These are phyloP conservation scores for Nemania sp. DNA, from an alignment of 2,329 filamentous ascomycete genomes.

Conservation along the genomic window DNA sequence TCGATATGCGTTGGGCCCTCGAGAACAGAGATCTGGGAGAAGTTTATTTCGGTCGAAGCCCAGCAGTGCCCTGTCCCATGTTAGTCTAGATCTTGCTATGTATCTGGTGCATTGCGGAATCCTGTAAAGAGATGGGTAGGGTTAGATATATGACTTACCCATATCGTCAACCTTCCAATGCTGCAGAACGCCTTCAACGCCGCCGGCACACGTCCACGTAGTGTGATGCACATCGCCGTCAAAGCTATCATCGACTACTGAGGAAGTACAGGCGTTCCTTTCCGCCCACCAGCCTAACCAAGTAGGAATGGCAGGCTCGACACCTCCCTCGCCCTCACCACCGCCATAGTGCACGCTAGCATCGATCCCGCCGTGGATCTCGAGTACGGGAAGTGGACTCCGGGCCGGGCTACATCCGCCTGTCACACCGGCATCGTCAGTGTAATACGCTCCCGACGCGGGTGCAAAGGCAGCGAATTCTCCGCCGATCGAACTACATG, in stretches of 20 bases:
- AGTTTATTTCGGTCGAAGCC: slow-evolving; percentile 59
- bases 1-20: slow-evolving; percentile 58
- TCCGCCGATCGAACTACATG: slow-evolving; percentile 57
- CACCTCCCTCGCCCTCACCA: slow-evolving; percentile 57
- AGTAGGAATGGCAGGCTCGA: slow-evolving; percentile 54
- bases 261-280: slow-evolving; percentile 55
- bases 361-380: slow-evolving; percentile 61
- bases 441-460: slow-evolving; percentile 61
- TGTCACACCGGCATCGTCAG: slow-evolving; percentile 52
- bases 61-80: slow-evolving; percentile 55
- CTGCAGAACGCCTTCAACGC: slow-evolving; percentile 52
- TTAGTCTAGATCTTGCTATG: slow-evolving; percentile 6
- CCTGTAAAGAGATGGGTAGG: background rate
- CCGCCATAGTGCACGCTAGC: slow-evolving; percentile 58
- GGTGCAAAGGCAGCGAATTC: slow-evolving; percentile 61
- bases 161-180: slow-evolving; percentile 60
- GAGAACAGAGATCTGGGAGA: slow-evolving; percentile 56
- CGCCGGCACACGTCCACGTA: slow-evolving; percentile 57
- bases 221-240: slow-evolving; percentile 57
- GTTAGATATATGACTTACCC: slow-evolving; percentile 48
- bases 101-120: too few relatives aligned
- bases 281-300: slow-evolving; percentile 59
- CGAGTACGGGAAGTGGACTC: slow-evolving; percentile 56
- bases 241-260: slow-evolving; percentile 51
- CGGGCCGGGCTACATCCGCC: slow-evolving; percentile 54